These are phyloP conservation scores for Chlorella sp. DNA, from an alignment of 139 green algal genomes.

Conservation along the genomic window DNA sequence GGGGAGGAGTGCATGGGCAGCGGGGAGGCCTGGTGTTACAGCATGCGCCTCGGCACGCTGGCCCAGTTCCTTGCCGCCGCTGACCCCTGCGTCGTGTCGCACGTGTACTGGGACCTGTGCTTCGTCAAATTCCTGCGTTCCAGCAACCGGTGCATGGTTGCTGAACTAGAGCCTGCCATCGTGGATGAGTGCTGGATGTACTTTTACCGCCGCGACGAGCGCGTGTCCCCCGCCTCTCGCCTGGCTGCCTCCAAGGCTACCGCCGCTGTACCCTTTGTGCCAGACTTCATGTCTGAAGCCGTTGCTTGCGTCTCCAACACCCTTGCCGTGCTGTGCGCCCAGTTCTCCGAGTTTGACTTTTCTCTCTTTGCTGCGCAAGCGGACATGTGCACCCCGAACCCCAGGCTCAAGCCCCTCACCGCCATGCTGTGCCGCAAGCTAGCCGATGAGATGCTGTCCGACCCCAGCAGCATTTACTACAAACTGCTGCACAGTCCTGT, in stretches of 20 bases:
- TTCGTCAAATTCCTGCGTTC: not conserved
- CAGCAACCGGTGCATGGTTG: not conserved
- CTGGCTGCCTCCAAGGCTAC: not conserved
- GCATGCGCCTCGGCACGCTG: not conserved
- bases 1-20: not conserved
- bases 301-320: no score
- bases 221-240: not conserved
- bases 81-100: not conserved
- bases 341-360: no score
- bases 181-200: not conserved
- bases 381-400: not conserved
- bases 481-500: not conserved
- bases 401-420: not conserved
- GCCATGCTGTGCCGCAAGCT: not conserved
- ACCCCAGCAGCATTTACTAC: not conserved
- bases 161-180: not conserved
- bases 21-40: not conserved
- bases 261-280: no score
- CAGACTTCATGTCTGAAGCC: no score
- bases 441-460: not conserved
- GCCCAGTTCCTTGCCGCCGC: not conserved
- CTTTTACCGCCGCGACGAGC: not conserved
- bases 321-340: no score
- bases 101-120: not conserved
- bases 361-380: no score